phyloP scores from a whole-genome alignment of 306 rosid genomes.

The Pueraria montana region DNA sequence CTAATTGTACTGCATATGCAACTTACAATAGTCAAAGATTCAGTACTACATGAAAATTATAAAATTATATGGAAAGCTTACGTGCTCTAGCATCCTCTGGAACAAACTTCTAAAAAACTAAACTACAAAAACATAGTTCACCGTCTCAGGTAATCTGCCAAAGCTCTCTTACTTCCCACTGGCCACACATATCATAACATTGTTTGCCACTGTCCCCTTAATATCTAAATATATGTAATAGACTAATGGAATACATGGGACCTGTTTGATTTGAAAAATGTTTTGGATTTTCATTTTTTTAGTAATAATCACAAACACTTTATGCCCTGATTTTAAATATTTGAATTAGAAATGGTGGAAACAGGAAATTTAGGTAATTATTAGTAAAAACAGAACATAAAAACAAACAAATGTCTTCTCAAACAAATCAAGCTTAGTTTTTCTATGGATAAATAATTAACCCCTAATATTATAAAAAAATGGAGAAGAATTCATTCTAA shows the following conservation, averaged over 20 bases:
- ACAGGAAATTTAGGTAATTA: background rate
- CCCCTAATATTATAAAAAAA: background rate
- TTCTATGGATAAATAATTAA: conserved; percentile 1
- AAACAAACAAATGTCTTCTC: background rate
- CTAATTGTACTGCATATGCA: no score
- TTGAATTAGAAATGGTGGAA: background rate
- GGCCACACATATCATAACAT: conserved; percentile 15
- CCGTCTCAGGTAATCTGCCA: background rate
- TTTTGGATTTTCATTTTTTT: background rate
- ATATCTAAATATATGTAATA: conserved; percentile 15
- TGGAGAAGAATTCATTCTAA: background rate
- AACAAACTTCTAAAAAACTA: conserved; percentile 14
- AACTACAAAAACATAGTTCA: background rate
- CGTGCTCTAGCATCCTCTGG: conserved; percentile 9
- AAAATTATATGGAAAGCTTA: conserved; percentile 20
- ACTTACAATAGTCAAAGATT: no score
- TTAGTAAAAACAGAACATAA: background rate
- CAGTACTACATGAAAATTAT: background rate
- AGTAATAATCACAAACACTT: background rate
- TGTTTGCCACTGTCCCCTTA: conserved; percentile 10
- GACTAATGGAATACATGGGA: background rate
- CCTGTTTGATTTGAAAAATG: background rate
- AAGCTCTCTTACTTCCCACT: conserved; percentile 25
- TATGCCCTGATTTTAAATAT: background rate
- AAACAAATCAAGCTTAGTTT: background rate